Evolutionary conservation across 2,329 filamentous ascomycete genomes (phyloP), one percentile per base, ranked within the genome.

Genomic region (Colletotrichum zoysiae): DNA sequence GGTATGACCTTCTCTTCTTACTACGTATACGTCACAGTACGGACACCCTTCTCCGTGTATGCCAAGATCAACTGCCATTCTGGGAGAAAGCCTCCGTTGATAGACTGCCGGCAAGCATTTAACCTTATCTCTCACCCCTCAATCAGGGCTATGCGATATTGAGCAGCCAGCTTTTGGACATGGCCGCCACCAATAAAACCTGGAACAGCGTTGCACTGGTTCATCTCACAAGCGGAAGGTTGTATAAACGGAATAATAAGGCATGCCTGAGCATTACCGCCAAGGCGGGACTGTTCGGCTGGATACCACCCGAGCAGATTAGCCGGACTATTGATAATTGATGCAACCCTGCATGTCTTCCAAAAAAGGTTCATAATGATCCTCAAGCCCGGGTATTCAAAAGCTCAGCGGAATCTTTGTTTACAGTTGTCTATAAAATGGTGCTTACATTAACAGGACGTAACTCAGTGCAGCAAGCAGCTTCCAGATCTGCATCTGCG

Each of bases 21-120:
- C 51, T 3, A 5, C 33, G n/a, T 55, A 35, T n/a, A 5, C 16
- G 30, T 35, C 48, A n/a, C 42, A 35, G 26, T 26, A 26, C 26
- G 26, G 26, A 26, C 26, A 26, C 26, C 26, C 26, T 60, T n/a
- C 42, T 26, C 42, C 57, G 18, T 26, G 23, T 6, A 33, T 40
- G 42, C 42, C 57, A 48, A 60, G 40, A 44, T 35, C 40, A 60
- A 46, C 57, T 60, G 57, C 57, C 57, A 46, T 60, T 60, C 57
- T 20, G 26, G 42, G 57, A 60, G 14, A 46, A n/a, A 30, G 20
- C 42, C 30, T 48, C 57, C 57, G 57, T 20, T 1, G 2, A n/a
- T 5, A 33, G 11, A 11, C 16, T 33, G 40, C 42, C 42, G 57
- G 57, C 18, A 33, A 14, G 12, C 26, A 12, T 60, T 48, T 46